Base-by-base conservation (phyloP, 139 green algal genomes). In the Picochlorum sp. region DNA sequence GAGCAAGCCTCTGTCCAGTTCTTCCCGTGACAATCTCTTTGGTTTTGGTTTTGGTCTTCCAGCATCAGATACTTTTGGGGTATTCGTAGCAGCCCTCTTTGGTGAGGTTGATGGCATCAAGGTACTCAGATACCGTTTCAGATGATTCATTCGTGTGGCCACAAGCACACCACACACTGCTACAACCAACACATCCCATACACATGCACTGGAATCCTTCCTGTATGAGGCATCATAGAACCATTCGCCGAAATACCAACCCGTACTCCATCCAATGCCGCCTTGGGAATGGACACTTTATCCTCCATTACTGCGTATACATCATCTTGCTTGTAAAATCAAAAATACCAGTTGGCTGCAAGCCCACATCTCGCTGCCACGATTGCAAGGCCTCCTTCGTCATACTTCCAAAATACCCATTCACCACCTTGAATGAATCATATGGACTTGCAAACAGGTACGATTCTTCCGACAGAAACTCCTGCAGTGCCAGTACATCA, bases 361-460 rank as follows among this genome's bases (percentile, higher is more conserved):
- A 26, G 9, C 70, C 64, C 14, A 58, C 26, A 61, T 78, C 65
- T 11, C 52, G 47, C 51, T 78, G 71, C 71, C 71, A 78, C 3
- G 16, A 24, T 34, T 66, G 52, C 38, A 78, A 38, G 13, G 71
- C 63, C 3, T 78, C 65, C 14, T 67, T 61, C 1, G 71, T 78
- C 20, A 57, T 20, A 2, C 20, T 26, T 5, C 71, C 65, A 61
- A 73, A 78, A 50, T 73, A 78, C 14, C 71, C 71, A 54, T 20
- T 73, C 14, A 65, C 15, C 15, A 38, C 61, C 7, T 21, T 41
- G 34, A 41, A 41, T 1, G 57, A 66, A 16, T 73, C 65, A 15
- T 13, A 60, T 1, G 41, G 13, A 26, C 57, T 58, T 5, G 5
- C 16, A 54, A 14, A 41, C 8, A 68, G 60, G 34, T 78, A 78